These are phyloP conservation scores for Parietaria judaica DNA, from an alignment of 306 rosid species.

Conservation along the genomic window DNA sequence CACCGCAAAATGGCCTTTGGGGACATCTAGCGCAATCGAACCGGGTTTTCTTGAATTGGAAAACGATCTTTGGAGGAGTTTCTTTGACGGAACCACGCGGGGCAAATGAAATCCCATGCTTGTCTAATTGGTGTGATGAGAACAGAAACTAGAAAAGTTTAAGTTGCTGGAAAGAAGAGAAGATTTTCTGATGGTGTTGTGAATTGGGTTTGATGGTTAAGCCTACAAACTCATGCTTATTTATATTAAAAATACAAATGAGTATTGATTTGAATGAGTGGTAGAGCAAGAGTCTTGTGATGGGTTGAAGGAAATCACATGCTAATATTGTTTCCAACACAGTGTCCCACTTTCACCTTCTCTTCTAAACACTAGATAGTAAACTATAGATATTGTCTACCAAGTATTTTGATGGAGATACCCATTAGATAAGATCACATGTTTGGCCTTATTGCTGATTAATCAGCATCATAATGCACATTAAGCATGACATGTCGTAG, in stretches of 20 bases:
- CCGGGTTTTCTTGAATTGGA: neutral
- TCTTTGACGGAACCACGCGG: neutral
- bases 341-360: too few species aligned
- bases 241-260: neutral
- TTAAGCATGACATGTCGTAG: too few species aligned
- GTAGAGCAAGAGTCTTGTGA: neutral
- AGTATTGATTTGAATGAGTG: neutral
- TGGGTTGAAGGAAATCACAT: neutral
- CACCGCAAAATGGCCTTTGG: slow-evolving; percentile 35
- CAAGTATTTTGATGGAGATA: too few species aligned
- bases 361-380: too few species aligned
- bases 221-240: neutral
- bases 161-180: neutral
- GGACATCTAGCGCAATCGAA: slow-evolving; percentile 14
- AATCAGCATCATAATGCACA: too few species aligned
- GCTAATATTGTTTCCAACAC: neutral
- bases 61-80: too few species aligned
- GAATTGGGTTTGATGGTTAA: neutral
- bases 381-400: too few species aligned
- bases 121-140: neutral
- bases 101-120: neutral
- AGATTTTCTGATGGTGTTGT: neutral
- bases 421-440: too few species aligned
- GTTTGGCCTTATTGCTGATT: too few species aligned
- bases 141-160: neutral